Percentiles rank a stretch among this genome's conserved stretches.
phyloP scores from a whole-genome alignment of 495 filamentous ascomycete species.

The Aspergillus ostianus region DNA sequence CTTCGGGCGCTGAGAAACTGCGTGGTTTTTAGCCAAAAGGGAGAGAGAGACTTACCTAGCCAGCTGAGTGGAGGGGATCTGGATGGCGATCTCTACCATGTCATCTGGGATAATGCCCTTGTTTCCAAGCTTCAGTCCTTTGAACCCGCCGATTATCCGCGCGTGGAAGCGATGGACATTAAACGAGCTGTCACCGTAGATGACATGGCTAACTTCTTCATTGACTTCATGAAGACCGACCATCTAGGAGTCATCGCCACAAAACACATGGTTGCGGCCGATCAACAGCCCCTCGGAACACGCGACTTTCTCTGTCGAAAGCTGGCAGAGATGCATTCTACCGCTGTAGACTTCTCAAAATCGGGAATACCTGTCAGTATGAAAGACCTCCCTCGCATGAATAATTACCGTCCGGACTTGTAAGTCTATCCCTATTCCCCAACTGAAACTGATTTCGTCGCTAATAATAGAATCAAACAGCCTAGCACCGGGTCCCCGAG shows the following conservation, averaged over 20 bases:
- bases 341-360: constrained; percentile 81
- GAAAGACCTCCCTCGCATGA: constrained; percentile 38
- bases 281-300: constrained; percentile 56
- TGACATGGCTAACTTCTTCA: constrained; percentile 77
- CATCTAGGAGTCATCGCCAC: constrained; percentile 67
- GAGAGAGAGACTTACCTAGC: constrained; percentile 70
- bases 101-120: constrained; percentile 64
- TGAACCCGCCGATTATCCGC: constrained; percentile 65
- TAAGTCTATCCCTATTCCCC: neutral
- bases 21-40: constrained; percentile 71
- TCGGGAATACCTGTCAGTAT: constrained; percentile 64
- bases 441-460: neutral
- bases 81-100: constrained; percentile 75
- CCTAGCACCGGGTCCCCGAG: constrained; percentile 63
- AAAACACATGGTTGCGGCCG: constrained; percentile 66
- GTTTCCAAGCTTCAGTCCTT: constrained; percentile 37
- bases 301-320: constrained; percentile 54
- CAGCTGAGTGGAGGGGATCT: constrained; percentile 77
- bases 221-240: constrained; percentile 77
- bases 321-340: constrained; percentile 70
- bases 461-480: constrained; percentile 6
- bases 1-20: constrained; percentile 63
- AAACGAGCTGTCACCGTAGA: constrained; percentile 47
- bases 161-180: constrained; percentile 52
- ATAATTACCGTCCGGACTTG: constrained; percentile 55